phyloP scores from a whole-genome alignment of 805 yeast genomes.

The Starmerella potacharoeniae region DNA sequence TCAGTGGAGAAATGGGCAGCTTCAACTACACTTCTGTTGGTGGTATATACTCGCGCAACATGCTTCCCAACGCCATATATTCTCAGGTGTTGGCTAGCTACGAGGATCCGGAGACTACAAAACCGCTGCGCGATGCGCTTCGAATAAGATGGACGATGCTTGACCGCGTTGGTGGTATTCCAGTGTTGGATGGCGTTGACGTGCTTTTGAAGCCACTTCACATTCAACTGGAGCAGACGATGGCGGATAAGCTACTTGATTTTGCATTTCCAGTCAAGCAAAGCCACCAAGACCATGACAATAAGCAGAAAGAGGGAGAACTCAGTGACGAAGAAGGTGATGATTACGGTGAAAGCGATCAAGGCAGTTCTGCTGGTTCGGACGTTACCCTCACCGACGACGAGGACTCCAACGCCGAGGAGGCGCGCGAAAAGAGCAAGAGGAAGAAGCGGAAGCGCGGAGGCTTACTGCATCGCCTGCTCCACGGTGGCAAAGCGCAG shows the following conservation, averaged over 20 bases:
- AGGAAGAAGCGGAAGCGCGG: not conserved
- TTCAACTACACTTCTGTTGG: conserved; percentile 47
- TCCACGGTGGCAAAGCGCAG: not conserved
- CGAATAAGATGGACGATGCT: conserved; percentile 63
- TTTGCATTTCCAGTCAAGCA: conserved; percentile 54
- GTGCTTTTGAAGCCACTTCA: conserved; percentile 54
- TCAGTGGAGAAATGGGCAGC: conserved; percentile 60
- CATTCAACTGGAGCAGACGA: conserved; percentile 58
- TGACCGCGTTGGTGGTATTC: conserved; percentile 81
- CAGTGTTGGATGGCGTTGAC: conserved; percentile 57
- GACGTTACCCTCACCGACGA: not conserved
- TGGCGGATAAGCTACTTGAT: conserved; percentile 49
- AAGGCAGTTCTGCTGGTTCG: not conserved
- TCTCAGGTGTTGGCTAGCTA: conserved; percentile 61
- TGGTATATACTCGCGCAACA: conserved; percentile 58
- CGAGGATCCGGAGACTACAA: not conserved
- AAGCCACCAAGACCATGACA: conserved; percentile 20
- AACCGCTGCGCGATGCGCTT: conserved; percentile 24
- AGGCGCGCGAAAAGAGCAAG: not conserved
- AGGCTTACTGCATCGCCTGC: not conserved
- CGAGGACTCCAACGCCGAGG: not conserved
- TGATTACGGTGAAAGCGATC: conserved; percentile 9
- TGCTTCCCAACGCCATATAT: conserved; percentile 44
- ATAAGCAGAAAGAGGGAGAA: conserved; percentile 5
- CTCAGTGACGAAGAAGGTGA: conserved; percentile 3